Evolutionary conservation across 768 basidiomycete species (phyloP).

Genomic region (Amanita phalloides): DNA sequence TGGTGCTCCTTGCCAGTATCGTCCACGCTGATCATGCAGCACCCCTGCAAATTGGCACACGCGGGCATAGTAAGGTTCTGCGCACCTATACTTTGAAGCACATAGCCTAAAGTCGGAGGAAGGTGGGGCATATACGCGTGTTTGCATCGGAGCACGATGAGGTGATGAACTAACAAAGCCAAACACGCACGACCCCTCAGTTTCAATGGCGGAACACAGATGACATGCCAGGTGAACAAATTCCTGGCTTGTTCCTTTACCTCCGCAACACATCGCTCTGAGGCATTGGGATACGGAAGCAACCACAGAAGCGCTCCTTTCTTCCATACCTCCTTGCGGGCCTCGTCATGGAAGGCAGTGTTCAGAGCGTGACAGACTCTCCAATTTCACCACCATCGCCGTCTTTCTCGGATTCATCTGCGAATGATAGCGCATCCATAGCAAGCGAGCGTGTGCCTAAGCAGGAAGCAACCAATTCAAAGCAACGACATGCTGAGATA

Average conservation of each 20-base stretch:
- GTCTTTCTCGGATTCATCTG: conserved; percentile 21
- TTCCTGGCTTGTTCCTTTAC: neutral
- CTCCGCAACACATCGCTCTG: neutral
- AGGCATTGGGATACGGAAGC: neutral
- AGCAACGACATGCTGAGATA: neutral
- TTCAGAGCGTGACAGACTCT: conserved; percentile 3
- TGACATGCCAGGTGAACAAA: neutral
- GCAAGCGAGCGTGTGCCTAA: conserved; percentile 8
- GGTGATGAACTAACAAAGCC: neutral
- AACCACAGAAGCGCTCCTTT: neutral
- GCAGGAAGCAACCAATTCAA: neutral
- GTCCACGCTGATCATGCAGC: no score
- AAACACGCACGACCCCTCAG: neutral
- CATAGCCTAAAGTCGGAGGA: no score
- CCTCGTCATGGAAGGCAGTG: conserved; percentile 1
- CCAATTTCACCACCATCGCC: conserved; percentile 13
- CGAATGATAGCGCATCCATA: conserved; percentile 13
- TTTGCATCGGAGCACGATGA: neutral
- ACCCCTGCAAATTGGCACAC: no score
- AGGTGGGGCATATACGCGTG: neutral
- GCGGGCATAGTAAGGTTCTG: neutral
- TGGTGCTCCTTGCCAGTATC: neutral
- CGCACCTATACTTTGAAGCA: neutral
- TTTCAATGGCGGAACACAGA: conserved; percentile 2
- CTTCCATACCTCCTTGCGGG: neutral